These are phyloP conservation scores for Ophiostoma sp. DNA, from an alignment of 2,329 filamentous ascomycete species.

Conservation along the genomic window DNA sequence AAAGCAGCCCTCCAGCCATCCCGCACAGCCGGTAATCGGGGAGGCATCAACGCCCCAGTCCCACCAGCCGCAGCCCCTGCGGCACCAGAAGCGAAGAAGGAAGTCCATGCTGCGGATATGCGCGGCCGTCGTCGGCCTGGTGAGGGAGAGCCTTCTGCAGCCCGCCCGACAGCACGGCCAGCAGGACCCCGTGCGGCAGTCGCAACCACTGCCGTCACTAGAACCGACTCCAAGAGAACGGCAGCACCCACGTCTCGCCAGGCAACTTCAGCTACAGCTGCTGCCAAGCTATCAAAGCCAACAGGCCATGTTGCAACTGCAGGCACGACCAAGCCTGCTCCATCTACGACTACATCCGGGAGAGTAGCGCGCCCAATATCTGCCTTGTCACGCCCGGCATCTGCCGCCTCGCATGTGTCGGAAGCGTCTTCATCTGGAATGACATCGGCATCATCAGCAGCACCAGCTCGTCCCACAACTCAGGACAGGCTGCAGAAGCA, in stretches of 20 bases:
- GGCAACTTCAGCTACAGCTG: neutral
- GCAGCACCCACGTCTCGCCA: conserved; percentile 1
- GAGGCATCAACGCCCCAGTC: conserved; percentile 19
- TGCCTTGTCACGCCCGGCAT: conserved; percentile 26
- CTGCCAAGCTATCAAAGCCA: neutral
- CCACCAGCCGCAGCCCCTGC: conserved; percentile 27
- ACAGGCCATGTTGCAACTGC: neutral
- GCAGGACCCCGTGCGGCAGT: neutral
- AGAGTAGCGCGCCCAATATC: neutral
- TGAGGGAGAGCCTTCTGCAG: conserved; percentile 8
- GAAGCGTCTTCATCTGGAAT: neutral
- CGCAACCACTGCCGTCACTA: neutral
- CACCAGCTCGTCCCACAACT: neutral
- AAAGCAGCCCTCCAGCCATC: conserved; percentile 43
- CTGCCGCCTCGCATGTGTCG: conserved; percentile 22
- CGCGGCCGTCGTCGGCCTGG: conserved; percentile 19
- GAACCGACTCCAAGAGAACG: neutral
- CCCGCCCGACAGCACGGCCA: conserved; percentile 1
- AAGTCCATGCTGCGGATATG: neutral
- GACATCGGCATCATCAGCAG: conserved; percentile 11
- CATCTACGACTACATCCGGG: neutral
- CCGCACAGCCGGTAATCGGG: conserved; percentile 46
- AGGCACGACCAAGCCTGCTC: neutral
- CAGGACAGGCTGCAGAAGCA: neutral
- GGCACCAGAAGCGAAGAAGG: conserved; percentile 23